These are phyloP conservation scores for Didymella arachidicola DNA, from an alignment of 2,329 filamentous ascomycete species.

Conservation along the genomic window DNA sequence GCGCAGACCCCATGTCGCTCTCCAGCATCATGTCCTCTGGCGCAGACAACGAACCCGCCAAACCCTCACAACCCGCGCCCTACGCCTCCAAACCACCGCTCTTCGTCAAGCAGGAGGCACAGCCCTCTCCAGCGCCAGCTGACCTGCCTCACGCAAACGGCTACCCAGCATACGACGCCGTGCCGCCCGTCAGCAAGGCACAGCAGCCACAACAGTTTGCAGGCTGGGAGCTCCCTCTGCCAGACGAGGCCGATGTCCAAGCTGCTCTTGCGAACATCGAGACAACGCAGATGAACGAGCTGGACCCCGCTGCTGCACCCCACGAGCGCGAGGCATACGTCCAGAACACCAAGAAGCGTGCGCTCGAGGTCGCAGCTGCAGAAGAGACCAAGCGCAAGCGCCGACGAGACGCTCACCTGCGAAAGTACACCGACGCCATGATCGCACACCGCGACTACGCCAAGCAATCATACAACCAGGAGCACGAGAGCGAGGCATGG, in stretches of 20 bases:
- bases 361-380: slow-evolving; percentile 67
- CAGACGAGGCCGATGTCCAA: slow-evolving; percentile 72
- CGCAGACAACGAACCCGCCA: slow-evolving; percentile 73
- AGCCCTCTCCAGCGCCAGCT: slow-evolving; percentile 41
- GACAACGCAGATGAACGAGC: slow-evolving; percentile 63
- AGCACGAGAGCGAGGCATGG: slow-evolving; percentile 81
- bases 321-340: slow-evolving; percentile 62
- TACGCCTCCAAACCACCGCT: slow-evolving; percentile 38
- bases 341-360: slow-evolving; percentile 69
- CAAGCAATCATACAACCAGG: slow-evolving; percentile 76
- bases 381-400: slow-evolving; percentile 73
- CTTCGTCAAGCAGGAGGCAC: slow-evolving; percentile 48
- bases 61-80: slow-evolving; percentile 46
- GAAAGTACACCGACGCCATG: slow-evolving; percentile 67
- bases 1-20: slow-evolving; percentile 92
- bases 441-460: slow-evolving; percentile 73
- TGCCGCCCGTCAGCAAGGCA: slow-evolving; percentile 32
- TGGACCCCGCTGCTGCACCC: slow-evolving; percentile 62
- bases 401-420: slow-evolving; percentile 63
- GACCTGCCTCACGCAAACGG: slow-evolving; percentile 34
- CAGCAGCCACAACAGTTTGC: slow-evolving; percentile 27
- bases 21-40: slow-evolving; percentile 92
- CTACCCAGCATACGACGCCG: slow-evolving; percentile 34
- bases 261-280: slow-evolving; percentile 68
- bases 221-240: slow-evolving; percentile 40